Evolutionary conservation across 805 yeast species (phyloP).

Genomic region (Saccharomycopsis synnaedendra): DNA sequence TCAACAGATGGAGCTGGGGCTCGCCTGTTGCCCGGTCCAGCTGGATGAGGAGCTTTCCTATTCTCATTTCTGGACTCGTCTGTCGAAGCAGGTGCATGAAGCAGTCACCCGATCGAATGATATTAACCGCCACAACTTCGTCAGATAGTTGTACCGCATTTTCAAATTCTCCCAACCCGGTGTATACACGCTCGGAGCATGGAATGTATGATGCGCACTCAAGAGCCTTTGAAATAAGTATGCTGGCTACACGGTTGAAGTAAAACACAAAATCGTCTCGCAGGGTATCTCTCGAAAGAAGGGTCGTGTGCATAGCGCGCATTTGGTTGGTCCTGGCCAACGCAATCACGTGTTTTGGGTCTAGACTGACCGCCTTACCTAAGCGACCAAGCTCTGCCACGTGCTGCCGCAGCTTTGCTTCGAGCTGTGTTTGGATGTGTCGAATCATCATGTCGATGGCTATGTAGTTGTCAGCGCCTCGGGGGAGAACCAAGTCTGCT

Average conservation of each 20-base stretch:
- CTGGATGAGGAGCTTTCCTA: conserved; percentile 81
- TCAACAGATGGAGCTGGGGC: conserved; percentile 81
- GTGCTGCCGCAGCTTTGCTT: conserved; percentile 56
- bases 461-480: conserved; percentile 59
- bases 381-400: conserved; percentile 47
- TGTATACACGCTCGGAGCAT: background rate
- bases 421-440: conserved; percentile 66
- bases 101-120: conserved; percentile 88
- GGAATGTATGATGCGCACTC: conserved; percentile 27
- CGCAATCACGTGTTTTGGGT: conserved; percentile 26
- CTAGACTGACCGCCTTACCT: conserved; percentile 18
- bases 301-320: conserved; percentile 57
- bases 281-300: conserved; percentile 41
- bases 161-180: conserved; percentile 6
- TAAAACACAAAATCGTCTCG: conserved; percentile 78
- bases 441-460: conserved; percentile 73
- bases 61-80: conserved; percentile 63
- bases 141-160: conserved; percentile 21
- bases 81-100: conserved; percentile 70
- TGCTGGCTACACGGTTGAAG: conserved; percentile 71
- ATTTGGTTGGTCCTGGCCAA: conserved; percentile 50
- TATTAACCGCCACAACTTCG: conserved; percentile 58
- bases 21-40: conserved; percentile 87
- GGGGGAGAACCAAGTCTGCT: conserved; percentile 86
- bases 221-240: conserved; percentile 57